Percentiles rank a stretch among this genome's conserved stretches.
Conservation (phyloP, 164 flowering plant genomes). For the Malania oleifera region DNA sequence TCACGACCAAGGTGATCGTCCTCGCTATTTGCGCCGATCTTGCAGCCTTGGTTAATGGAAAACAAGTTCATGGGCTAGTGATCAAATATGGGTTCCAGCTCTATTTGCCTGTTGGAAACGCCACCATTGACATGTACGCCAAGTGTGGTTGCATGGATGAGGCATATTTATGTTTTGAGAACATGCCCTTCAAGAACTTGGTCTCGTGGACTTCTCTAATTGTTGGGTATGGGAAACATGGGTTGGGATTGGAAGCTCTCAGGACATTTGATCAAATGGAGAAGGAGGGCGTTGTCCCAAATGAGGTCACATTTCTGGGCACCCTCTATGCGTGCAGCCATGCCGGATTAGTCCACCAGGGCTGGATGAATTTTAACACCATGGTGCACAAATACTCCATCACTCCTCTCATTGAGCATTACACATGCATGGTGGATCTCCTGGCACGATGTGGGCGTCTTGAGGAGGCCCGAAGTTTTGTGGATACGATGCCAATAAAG, state of each 20-base stretch:
- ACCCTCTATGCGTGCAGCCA: constrained; percentile 42
- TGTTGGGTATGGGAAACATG: constrained; percentile 36
- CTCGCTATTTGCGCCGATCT: constrained; percentile 33
- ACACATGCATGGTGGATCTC: constrained; percentile 46
- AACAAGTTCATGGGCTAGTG: constrained; percentile 30
- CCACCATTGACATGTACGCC: constrained; percentile 40
- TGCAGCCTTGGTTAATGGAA: constrained; percentile 25
- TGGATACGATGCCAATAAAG: constrained; percentile 34
- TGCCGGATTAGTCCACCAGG: constrained; percentile 36
- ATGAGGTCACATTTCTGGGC: constrained; percentile 38
- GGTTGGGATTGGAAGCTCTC: constrained; percentile 31
- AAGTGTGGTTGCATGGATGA: constrained; percentile 36
- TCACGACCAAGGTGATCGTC: constrained; percentile 29
- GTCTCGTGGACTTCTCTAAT: constrained; percentile 46
- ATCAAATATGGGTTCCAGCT: constrained; percentile 28
- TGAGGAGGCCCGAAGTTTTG: constrained; percentile 26
- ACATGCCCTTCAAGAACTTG: constrained; percentile 29
- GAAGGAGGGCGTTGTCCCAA: constrained; percentile 29
- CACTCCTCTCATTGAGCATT: constrained; percentile 38
- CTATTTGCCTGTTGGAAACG: constrained; percentile 32
- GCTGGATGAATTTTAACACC: constrained; percentile 24
- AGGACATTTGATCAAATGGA: constrained; percentile 32
- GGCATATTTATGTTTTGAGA: constrained; percentile 26
- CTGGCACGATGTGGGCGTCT: constrained; percentile 31
- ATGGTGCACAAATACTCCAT: constrained; percentile 28